phyloP scores from a whole-genome alignment of 73 alveolate genomes.

The Tetrahymena malaccensis region DNA sequence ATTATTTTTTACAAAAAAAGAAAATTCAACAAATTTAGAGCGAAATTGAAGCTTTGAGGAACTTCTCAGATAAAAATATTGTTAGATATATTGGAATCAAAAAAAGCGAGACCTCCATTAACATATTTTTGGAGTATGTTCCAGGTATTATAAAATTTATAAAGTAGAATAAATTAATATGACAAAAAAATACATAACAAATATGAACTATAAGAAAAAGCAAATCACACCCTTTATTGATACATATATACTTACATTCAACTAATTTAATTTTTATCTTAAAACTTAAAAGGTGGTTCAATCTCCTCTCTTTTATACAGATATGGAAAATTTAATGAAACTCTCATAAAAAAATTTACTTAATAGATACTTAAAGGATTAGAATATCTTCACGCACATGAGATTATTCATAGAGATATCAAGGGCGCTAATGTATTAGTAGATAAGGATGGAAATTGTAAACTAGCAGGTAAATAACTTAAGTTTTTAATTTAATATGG shows the following conservation, averaged over 20 bases:
- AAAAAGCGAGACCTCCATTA: constrained; percentile 49
- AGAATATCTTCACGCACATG: constrained; percentile 75
- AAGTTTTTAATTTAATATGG: not conserved
- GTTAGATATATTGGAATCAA: constrained; percentile 71
- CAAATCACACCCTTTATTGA: no score
- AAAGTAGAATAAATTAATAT: not conserved
- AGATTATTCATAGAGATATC: constrained; percentile 85
- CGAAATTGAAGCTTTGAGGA: constrained; percentile 60
- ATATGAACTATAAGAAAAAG: no score
- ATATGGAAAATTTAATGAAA: constrained; percentile 62
- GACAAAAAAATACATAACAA: not conserved
- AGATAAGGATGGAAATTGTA: constrained; percentile 48
- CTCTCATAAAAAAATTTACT: constrained; percentile 52
- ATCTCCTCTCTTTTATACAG: constrained; percentile 48
- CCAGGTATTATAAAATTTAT: constrained; percentile 11
- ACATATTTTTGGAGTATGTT: constrained; percentile 66
- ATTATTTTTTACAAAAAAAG: constrained; percentile 6
- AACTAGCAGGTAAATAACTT: constrained; percentile 56
- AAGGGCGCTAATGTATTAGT: constrained; percentile 91
- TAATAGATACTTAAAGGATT: constrained; percentile 72
- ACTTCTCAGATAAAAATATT: constrained; percentile 62
- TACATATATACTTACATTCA: no score
- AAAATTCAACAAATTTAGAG: constrained; percentile 54
- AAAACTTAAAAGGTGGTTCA: constrained; percentile 49
- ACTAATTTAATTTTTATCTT: not conserved